phyloP scores from a whole-genome alignment of 257 asterid genomes.

The Solanum bulbocastanum region DNA sequence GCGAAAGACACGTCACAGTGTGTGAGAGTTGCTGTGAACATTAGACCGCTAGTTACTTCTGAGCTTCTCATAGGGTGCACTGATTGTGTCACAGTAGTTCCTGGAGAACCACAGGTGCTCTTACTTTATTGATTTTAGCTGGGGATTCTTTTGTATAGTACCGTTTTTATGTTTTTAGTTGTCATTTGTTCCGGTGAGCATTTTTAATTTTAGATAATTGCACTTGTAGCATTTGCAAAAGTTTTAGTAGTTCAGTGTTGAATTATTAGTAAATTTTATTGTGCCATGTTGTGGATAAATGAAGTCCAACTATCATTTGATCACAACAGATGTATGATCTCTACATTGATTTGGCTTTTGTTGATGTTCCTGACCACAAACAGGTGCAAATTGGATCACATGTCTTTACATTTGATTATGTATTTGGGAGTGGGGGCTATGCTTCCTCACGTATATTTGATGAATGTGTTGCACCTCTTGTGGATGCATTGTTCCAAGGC shows the following conservation, averaged over 20 bases:
- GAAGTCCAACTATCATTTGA: not conserved
- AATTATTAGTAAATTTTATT: not conserved
- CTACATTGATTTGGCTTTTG: not conserved
- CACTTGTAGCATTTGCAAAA: not conserved
- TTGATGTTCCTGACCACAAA: slow-evolving; percentile 9
- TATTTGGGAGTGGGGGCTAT: slow-evolving; percentile 64
- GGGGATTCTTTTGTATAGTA: not conserved
- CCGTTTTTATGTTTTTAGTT: not conserved
- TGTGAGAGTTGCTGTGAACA: slow-evolving; percentile 82
- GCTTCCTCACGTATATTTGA: slow-evolving; percentile 57
- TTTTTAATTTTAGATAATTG: not conserved
- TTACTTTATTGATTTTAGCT: not conserved
- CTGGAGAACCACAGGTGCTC: slow-evolving; percentile 71
- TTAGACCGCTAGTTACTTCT: slow-evolving; percentile 78
- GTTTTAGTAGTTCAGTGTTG: not conserved
- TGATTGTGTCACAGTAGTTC: slow-evolving; percentile 67
- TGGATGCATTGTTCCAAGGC: slow-evolving; percentile 77
- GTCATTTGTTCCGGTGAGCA: not conserved
- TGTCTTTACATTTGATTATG: slow-evolving; percentile 74
- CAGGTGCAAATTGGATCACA: slow-evolving; percentile 98
- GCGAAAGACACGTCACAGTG: slow-evolving; percentile 49
- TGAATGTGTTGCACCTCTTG: slow-evolving; percentile 72
- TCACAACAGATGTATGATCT: not conserved
- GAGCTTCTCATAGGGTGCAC: slow-evolving; percentile 93
- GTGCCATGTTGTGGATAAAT: not conserved